Evolutionary conservation across 2,329 filamentous ascomycete species (phyloP).

Genomic region (Fragosphaeria purpurea): DNA sequence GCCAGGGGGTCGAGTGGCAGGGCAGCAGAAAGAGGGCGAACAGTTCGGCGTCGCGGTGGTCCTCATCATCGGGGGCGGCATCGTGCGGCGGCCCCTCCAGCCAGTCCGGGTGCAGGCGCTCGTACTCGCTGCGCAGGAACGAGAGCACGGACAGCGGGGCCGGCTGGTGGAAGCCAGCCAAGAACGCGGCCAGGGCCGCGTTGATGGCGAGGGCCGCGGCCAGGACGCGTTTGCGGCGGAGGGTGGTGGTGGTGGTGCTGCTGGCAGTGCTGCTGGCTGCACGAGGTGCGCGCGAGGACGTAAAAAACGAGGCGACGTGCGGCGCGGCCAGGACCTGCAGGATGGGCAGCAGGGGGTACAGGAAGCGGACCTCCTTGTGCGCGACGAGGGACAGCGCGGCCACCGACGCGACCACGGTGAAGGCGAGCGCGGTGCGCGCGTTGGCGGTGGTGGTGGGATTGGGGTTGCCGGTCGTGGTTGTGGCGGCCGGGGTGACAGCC

Average conservation of each 20-base stretch:
- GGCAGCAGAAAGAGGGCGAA: conserved; percentile 83
- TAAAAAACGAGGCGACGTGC: conserved; percentile 56
- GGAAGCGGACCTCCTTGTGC: conserved; percentile 96
- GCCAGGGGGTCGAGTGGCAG: conserved; percentile 94
- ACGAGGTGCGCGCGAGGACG: conserved; percentile 19
- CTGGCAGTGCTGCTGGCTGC: background rate
- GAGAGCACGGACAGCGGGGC: conserved; percentile 66
- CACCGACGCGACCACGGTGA: conserved; percentile 50
- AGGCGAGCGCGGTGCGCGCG: conserved; percentile 45
- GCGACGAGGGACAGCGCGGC: conserved; percentile 63
- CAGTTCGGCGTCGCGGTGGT: conserved; percentile 30
- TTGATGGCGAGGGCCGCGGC: conserved; percentile 54
- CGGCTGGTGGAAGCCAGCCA: conserved; percentile 68
- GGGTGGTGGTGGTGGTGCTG: conserved; percentile 13
- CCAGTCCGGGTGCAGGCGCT: conserved; percentile 40
- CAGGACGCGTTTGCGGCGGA: conserved; percentile 48
- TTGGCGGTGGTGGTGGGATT: conserved; percentile 28
- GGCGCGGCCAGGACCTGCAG: conserved; percentile 72
- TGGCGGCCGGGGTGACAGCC: conserved; percentile 14
- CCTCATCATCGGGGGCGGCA: background rate
- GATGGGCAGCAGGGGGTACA: conserved; percentile 83
- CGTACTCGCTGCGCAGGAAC: conserved; percentile 67
- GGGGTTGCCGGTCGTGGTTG: conserved; percentile 23
- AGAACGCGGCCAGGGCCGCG: conserved; percentile 60
- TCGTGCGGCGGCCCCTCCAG: conserved; percentile 19